A percentile compares a stretch with the other conserved stretches of the same genome.
phyloP scores from a whole-genome alignment of 208 protist genomes.

The Vickermania ingenoplastis region DNA sequence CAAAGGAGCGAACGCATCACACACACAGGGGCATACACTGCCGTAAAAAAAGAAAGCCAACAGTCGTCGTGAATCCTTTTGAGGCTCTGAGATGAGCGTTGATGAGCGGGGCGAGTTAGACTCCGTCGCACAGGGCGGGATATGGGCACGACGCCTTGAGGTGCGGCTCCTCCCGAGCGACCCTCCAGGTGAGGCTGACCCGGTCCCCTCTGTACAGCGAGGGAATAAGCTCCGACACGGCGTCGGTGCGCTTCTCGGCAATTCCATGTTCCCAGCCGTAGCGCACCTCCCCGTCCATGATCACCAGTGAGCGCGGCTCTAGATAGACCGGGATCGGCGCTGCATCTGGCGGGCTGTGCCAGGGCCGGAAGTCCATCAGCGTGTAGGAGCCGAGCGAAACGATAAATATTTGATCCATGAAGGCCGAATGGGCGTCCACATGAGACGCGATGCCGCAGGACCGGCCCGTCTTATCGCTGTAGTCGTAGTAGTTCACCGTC shows the following conservation, averaged over 20 bases:
- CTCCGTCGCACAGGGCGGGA: slow-evolving; percentile 55
- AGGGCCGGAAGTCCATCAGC: slow-evolving; percentile 67
- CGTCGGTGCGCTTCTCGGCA: slow-evolving; percentile 53
- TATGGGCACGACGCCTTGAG: slow-evolving; percentile 30
- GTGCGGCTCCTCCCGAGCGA: slow-evolving; percentile 29
- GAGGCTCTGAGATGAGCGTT: too few relatives aligned
- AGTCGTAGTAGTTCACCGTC: slow-evolving; percentile 80
- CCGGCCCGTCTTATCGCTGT: slow-evolving; percentile 12
- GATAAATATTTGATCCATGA: slow-evolving; percentile 39
- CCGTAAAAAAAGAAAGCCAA: too few relatives aligned
- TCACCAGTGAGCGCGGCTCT: slow-evolving; percentile 40
- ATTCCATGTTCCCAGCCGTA: slow-evolving; percentile 79
- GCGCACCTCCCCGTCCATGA: slow-evolving; percentile 53
- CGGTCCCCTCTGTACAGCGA: slow-evolving; percentile 31
- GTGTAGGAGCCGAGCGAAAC: slow-evolving; percentile 77
- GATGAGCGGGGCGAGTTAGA: slow-evolving; percentile 9
- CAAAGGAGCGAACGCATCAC: too few relatives aligned
- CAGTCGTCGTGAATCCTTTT: too few relatives aligned
- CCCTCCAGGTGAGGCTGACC: slow-evolving; percentile 67
- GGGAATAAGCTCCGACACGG: slow-evolving; percentile 39
- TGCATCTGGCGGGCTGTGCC: slow-evolving; percentile 17
- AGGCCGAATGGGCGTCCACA: slow-evolving; percentile 65
- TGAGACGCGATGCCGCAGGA: slow-evolving; percentile 60
- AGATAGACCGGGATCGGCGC: slow-evolving; percentile 24
- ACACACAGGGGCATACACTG: too few relatives aligned